Evolutionary conservation across 78 protist species (phyloP).

Genomic region (Polysphondylium violaceum): DNA sequence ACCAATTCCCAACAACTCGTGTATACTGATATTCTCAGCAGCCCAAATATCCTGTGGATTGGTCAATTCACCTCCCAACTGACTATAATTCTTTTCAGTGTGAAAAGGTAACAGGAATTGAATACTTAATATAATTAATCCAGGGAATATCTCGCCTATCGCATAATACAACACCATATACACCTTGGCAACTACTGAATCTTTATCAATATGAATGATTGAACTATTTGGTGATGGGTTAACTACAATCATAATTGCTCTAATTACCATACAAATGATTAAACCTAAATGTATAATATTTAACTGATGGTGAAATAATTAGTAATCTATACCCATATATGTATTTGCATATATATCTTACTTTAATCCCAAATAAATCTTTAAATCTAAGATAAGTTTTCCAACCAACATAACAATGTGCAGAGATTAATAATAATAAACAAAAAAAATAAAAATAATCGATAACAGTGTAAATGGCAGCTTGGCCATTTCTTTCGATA

Average conservation of each 20-base stretch:
- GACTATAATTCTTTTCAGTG: not conserved
- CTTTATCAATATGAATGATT: constrained; percentile 12
- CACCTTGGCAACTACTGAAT: not conserved
- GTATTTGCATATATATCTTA: not conserved
- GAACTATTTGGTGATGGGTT: constrained; percentile 35
- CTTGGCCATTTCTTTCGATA: too few relatives aligned
- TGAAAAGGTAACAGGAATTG: constrained; percentile 29
- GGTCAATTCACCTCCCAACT: constrained; percentile 20
- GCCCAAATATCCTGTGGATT: constrained; percentile 7
- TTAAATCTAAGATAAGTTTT: constrained; percentile 20
- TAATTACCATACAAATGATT: constrained; percentile 22
- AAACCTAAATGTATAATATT: constrained; percentile 21
- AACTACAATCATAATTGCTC: constrained; percentile 12
- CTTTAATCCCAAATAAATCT: constrained; percentile 20
- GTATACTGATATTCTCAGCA: constrained; percentile 19
- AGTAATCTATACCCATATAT: not conserved
- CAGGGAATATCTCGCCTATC: constrained; percentile 26
- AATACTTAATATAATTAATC: not conserved
- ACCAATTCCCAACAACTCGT: constrained; percentile 23
- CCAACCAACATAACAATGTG: constrained; percentile 34
- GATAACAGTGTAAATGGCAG: constrained; percentile 1
- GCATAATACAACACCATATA: not conserved
- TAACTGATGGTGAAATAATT: not conserved
- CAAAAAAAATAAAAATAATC: constrained; percentile 27
- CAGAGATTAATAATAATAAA: not conserved